Conservation (phyloP, 768 basidiomycete species). For the Russula compacta region DNA sequence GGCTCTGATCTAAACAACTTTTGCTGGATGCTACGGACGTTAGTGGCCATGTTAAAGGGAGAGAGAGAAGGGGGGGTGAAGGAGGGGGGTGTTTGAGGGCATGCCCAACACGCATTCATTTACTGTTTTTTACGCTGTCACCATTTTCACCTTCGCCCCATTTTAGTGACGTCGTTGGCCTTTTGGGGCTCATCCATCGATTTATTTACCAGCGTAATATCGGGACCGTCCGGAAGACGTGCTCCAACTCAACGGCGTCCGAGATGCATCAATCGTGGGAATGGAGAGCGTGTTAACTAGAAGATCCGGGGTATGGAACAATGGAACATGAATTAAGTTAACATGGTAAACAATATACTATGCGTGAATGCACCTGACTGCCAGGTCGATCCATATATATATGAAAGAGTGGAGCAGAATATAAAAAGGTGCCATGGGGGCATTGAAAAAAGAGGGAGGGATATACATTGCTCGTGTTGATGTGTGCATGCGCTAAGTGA, state of each 20-base stretch:
- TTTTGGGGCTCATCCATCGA: neutral
- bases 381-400: conserved; percentile 11
- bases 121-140: neutral
- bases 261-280: neutral
- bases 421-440: neutral
- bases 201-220: neutral
- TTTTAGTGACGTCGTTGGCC: conserved; percentile 9
- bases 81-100: neutral
- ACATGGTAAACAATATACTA: conserved; percentile 12
- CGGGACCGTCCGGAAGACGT: neutral
- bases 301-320: no score
- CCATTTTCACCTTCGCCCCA: neutral
- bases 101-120: neutral
- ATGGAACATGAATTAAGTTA: conserved; percentile 12
- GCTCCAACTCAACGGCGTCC: neutral
- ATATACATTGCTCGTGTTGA: neutral
- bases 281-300: no score
- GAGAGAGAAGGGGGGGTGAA: conserved; percentile 3
- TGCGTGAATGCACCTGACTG: conserved; percentile 10
- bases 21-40: conserved; percentile 53
- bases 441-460: neutral
- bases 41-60: conserved; percentile 30
- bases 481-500: neutral
- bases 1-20: conserved; percentile 13
- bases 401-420: neutral